phyloP scores from a whole-genome alignment of 1,284 basidiomycete genomes.

The Porogramme epimiltina region DNA sequence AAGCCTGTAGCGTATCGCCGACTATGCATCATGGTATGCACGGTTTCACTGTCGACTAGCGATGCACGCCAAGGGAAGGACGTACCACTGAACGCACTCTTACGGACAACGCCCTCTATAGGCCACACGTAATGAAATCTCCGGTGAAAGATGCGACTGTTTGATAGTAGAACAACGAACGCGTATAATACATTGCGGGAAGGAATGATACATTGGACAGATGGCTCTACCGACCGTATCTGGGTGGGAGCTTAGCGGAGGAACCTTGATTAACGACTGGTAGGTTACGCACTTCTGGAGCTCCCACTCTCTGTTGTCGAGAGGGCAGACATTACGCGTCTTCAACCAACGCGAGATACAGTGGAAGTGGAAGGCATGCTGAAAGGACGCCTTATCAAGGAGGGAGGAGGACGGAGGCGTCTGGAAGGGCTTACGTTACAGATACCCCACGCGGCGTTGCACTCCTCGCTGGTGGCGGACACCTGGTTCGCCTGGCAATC shows the following conservation, averaged over 20 bases:
- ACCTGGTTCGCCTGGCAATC: slow-evolving; percentile 99
- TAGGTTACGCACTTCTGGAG: slow-evolving; percentile 77
- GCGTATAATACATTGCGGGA: slow-evolving; percentile 17
- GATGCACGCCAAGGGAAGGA: too few relatives aligned
- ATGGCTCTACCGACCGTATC: slow-evolving; percentile 21
- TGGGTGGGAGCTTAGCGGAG: background rate
- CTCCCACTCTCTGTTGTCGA: slow-evolving; percentile 97
- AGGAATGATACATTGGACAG: slow-evolving; percentile 13
- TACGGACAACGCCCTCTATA: too few relatives aligned
- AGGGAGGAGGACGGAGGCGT: background rate
- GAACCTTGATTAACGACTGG: background rate
- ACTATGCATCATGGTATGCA: too few relatives aligned
- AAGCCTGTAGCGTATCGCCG: too few relatives aligned
- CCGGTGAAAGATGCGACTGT: too few relatives aligned
- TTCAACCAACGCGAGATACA: slow-evolving; percentile 99
- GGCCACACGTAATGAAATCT: too few relatives aligned
- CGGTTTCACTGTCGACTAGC: too few relatives aligned
- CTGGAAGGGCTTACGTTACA: slow-evolving; percentile 78
- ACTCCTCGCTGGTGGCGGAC: slow-evolving; percentile 94
- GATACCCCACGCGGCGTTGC: slow-evolving; percentile 98
- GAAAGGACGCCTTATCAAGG: slow-evolving; percentile 1
- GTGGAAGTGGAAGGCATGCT: slow-evolving; percentile 99
- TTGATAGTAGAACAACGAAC: slow-evolving; percentile 3
- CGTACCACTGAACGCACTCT: too few relatives aligned
- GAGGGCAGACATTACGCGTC: slow-evolving; percentile 97